Evolutionary conservation across 345 rosid species (phyloP).

Genomic region (Syzygium oleosum): DNA sequence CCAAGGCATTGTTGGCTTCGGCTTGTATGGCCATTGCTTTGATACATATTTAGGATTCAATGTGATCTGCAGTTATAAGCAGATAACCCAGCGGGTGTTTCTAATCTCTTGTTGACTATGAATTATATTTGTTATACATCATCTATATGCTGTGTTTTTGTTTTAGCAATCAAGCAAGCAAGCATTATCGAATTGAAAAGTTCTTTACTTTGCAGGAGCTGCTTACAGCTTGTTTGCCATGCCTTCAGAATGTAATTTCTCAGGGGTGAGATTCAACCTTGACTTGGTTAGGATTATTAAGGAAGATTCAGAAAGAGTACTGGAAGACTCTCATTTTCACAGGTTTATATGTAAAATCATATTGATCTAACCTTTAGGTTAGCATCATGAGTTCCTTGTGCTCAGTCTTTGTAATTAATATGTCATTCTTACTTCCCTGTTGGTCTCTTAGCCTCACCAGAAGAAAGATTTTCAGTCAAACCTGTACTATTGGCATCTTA

Average conservation of each 20-base stretch:
- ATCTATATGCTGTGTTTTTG: neutral
- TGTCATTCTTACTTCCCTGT: neutral
- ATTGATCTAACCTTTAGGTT: neutral
- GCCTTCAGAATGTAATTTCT: conserved; percentile 97
- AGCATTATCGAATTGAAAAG: neutral
- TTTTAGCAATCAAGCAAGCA: neutral
- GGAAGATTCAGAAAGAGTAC: conserved; percentile 40
- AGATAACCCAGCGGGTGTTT: neutral
- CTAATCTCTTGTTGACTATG: neutral
- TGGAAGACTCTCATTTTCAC: conserved; percentile 43
- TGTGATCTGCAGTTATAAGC: neutral
- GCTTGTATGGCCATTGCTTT: neutral
- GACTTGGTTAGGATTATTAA: conserved; percentile 66
- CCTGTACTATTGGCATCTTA: neutral
- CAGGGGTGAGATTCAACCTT: conserved; percentile 71
- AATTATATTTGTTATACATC: neutral
- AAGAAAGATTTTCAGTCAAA: neutral
- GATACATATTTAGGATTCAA: neutral
- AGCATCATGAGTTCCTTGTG: neutral
- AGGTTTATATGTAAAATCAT: conserved; percentile 33
- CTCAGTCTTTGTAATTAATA: neutral
- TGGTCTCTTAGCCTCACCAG: neutral
- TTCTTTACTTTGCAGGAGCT: conserved; percentile 44
- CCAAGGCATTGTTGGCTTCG: neutral
- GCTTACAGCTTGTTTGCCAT: conserved; percentile 72